Base-by-base conservation (phyloP, 2,329 filamentous ascomycete species). In the Ascosphaera acerosa region DNA sequence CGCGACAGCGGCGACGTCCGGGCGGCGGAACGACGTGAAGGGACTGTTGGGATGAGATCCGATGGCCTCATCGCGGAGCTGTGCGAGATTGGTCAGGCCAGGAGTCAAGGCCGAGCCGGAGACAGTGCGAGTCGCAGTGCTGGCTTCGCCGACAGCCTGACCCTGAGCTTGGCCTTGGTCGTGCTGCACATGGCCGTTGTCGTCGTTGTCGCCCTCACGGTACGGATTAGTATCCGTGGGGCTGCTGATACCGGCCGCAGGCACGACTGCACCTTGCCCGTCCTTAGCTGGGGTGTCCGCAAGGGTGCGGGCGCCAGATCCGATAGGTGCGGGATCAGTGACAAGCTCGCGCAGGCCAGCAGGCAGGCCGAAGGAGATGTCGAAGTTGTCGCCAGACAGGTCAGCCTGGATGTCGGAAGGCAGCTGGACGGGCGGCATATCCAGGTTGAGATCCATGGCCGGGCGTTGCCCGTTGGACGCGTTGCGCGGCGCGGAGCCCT, bases 161-260 rank as follows among this genome's bases (percentile, higher is more conserved):
- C n/a, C n/a, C 32, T 59, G 57, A 20, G 54, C 40, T 33, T 58
- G 56, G 30, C 62, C 58, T 16, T 62, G 63, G 30, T 61, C 59
- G 4, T 58, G 54, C 28, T 74, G 64, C 29, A 62, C 59, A 38
- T 66, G 63, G 30, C 77, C 70, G 4, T 58, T 58, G 9, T 23
- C 20, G 30, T 77, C 70, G 4, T 58, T 58, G 9, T 23, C 20
- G 12, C 20, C 20, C 12, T 23, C 20, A 9, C 82, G 77, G 47
- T 87, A 97, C 2, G 87, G 87, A 46, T 97, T 97, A 3, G 87
- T 94, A 44, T 90, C 78, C 0, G 82, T 87, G 7, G 87, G 87
- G 47, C 84, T 94, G 45, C 78, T 66, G 0, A 76, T 74, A 35
- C 80, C 76, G 12, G 9, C 12, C 20, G 9, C 20, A n/a, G n/a